Conservation (phyloP, 106 monocot species). For the Dioscorea zingiberensis region DNA sequence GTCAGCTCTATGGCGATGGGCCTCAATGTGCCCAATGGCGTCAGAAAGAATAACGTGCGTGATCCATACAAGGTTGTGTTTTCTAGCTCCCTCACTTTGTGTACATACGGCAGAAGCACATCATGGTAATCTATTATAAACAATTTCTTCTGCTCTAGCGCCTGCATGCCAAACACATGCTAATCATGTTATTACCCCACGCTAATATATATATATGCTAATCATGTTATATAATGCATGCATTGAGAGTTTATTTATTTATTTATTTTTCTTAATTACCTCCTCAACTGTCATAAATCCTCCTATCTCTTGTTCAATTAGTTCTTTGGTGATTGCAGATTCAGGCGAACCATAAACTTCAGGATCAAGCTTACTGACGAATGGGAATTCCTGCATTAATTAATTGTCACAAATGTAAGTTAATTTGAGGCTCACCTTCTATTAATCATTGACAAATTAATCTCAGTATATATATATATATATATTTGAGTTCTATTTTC, state of each 20-base stretch:
- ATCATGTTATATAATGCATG: neutral
- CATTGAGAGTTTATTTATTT: neutral
- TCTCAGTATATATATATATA: neutral
- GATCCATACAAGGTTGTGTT: constrained; percentile 52
- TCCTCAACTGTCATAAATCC: constrained; percentile 49
- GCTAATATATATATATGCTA: neutral
- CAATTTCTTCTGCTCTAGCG: constrained; percentile 49
- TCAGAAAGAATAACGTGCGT: constrained; percentile 64
- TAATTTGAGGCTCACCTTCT: too few relatives aligned
- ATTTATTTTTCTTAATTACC: constrained; percentile 27
- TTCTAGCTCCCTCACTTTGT: constrained; percentile 38
- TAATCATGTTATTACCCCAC: too few relatives aligned
- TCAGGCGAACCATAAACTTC: constrained; percentile 54
- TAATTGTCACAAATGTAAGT: too few relatives aligned
- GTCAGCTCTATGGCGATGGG: constrained; percentile 77
- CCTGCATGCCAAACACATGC: constrained; percentile 26
- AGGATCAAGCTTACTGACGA: constrained; percentile 73
- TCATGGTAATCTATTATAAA: constrained; percentile 84
- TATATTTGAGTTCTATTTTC: neutral
- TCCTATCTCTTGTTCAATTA: constrained; percentile 39
- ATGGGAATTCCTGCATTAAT: constrained; percentile 55
- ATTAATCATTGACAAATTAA: neutral
- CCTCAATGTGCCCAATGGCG: constrained; percentile 23
- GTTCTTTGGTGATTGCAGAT: constrained; percentile 49
- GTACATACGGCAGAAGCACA: constrained; percentile 49